These are phyloP conservation scores for Chlamydomonas reinhardtii DNA, from an alignment of 163 green algal species.

Conservation along the genomic window DNA sequence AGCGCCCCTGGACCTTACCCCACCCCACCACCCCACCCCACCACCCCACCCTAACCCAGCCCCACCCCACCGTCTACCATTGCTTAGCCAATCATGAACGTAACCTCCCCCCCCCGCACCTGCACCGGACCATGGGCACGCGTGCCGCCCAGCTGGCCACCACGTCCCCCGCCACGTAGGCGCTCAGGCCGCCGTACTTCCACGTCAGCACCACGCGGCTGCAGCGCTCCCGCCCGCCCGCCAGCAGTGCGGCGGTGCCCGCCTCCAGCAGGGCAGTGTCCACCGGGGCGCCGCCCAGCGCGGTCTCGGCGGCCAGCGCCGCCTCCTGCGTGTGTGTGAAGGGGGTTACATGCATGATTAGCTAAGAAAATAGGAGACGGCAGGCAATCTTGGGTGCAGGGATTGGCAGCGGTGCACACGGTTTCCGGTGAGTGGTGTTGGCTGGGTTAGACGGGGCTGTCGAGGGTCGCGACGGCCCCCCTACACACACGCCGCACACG, in stretches of 20 bases:
- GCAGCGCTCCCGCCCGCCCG: constrained; percentile 50
- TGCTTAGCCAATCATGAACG: too few species aligned
- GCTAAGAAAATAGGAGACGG: too few species aligned
- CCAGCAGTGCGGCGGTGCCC: constrained; percentile 54
- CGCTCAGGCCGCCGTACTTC: constrained; percentile 62
- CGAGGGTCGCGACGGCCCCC: too few species aligned
- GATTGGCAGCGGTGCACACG: too few species aligned
- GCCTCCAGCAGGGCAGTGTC: constrained; percentile 56
- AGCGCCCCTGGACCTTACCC: too few species aligned
- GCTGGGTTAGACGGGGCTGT: too few species aligned
- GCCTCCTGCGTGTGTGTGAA: constrained; percentile 44
- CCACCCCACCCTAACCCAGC: too few species aligned
- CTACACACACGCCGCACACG: too few species aligned
- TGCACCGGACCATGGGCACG: constrained; percentile 63
- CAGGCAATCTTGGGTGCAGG: too few species aligned
- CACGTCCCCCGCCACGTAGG: constrained; percentile 62
- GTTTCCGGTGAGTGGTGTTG: too few species aligned
- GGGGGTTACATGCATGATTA: background rate
- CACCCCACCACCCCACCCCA: too few species aligned
- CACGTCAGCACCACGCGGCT: constrained; percentile 63
- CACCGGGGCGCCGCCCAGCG: constrained; percentile 39
- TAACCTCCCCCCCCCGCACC: background rate
- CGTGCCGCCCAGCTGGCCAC: constrained; percentile 65
- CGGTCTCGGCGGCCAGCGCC: constrained; percentile 48
- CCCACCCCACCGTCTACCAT: too few species aligned